A percentile compares a stretch with the other conserved stretches of the same genome.
These are phyloP conservation scores for Litsea cubeba DNA, from an alignment of 164 flowering plant genomes.

Conservation along the genomic window DNA sequence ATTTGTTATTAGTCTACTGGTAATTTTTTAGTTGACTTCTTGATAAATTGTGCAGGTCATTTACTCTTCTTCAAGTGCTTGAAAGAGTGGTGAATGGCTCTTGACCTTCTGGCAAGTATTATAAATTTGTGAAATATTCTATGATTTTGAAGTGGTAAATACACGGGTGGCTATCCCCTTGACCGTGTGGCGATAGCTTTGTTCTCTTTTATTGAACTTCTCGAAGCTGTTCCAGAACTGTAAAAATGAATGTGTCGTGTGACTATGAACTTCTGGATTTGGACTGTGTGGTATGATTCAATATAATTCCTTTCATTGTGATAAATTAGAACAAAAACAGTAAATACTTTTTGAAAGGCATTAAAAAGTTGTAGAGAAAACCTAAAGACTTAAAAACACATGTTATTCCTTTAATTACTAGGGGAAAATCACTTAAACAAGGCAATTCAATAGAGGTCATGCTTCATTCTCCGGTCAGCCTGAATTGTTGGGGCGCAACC, in stretches of 20 bases:
- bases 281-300: background rate
- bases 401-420: too few relatives aligned
- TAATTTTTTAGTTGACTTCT: background rate
- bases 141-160: background rate
- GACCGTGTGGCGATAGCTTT: background rate
- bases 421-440: too few relatives aligned
- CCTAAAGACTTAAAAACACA: too few relatives aligned
- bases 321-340: background rate
- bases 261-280: background rate
- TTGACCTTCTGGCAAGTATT: background rate
- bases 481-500: too few relatives aligned
- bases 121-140: background rate
- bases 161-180: background rate
- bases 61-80: background rate
- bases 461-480: too few relatives aligned
- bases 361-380: too few relatives aligned
- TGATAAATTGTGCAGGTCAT: background rate
- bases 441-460: too few relatives aligned
- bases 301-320: background rate
- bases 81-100: background rate
- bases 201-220: background rate
- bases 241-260: background rate
- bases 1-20: background rate
- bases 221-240: background rate
- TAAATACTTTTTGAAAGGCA: too few relatives aligned